These are phyloP conservation scores for Arthrocladium fulminans DNA, from an alignment of 2,329 filamentous ascomycete species.

Conservation along the genomic window DNA sequence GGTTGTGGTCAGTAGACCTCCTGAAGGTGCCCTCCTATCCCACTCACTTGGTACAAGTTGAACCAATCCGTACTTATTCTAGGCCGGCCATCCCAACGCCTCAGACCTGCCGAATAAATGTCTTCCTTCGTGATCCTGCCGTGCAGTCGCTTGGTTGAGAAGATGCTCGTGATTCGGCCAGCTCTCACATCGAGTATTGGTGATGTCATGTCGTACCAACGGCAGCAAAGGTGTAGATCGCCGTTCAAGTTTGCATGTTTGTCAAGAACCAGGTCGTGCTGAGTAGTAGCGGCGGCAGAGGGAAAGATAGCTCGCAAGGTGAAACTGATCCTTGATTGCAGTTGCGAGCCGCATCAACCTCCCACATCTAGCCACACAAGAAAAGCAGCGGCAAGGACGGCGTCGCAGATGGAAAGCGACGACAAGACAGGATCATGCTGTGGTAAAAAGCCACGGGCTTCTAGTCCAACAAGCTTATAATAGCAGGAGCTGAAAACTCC, in stretches of 20 bases:
- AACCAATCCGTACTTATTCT: conserved; percentile 23
- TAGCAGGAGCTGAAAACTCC: background rate
- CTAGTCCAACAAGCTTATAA: background rate
- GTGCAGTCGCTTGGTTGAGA: conserved; percentile 15
- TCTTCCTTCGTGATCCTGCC: conserved; percentile 21
- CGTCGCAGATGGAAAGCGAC: background rate
- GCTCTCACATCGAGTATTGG: background rate
- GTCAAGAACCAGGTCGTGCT: no score
- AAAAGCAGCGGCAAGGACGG: background rate
- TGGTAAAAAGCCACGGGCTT: background rate
- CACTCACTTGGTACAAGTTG: conserved; percentile 21
- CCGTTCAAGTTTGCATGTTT: conserved; percentile 1
- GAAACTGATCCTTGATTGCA: background rate
- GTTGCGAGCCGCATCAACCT: background rate
- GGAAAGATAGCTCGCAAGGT: background rate
- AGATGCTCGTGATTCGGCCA: conserved; percentile 4
- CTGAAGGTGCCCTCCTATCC: background rate
- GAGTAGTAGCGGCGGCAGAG: no score
- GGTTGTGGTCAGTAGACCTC: background rate
- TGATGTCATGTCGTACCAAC: conserved; percentile 5
- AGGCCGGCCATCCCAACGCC: conserved; percentile 21
- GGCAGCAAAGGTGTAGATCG: background rate
- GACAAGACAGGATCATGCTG: background rate
- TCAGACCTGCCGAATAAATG: conserved; percentile 22
- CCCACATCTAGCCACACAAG: background rate